phyloP scores from a whole-genome alignment of 345 rosid genomes.

The Aquilaria malaccensis region DNA sequence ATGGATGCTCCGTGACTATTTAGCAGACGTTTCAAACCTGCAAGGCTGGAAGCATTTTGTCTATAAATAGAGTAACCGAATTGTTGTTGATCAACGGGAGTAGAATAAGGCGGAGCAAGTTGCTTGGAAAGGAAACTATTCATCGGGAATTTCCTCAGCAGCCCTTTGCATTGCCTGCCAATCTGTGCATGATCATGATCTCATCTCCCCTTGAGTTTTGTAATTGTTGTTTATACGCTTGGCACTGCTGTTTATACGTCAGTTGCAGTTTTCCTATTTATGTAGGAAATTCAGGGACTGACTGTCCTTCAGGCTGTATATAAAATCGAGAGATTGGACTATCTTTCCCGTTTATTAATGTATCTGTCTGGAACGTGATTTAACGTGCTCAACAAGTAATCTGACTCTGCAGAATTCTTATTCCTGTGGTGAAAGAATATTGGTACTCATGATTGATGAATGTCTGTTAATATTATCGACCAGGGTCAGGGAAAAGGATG shows the following conservation, averaged over 20 bases:
- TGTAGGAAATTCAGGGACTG: conserved; percentile 10
- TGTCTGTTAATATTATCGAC: no score
- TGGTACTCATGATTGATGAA: no score
- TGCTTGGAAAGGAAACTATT: conserved; percentile 18
- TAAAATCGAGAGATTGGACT: conserved; percentile 24
- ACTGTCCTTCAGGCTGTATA: conserved; percentile 13
- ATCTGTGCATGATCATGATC: conserved; percentile 13
- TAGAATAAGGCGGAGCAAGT: conserved; percentile 32
- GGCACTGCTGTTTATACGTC: conserved; percentile 1
- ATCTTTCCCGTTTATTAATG: not conserved
- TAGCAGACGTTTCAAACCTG: conserved; percentile 10
- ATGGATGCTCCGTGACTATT: conserved; percentile 32
- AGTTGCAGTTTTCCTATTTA: conserved; percentile 17
- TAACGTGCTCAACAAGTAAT: no score
- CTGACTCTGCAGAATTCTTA: no score
- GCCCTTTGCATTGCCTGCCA: conserved; percentile 6
- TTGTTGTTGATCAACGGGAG: conserved; percentile 22
- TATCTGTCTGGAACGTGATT: no score
- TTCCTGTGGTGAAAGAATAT: no score
- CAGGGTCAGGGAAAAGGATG: no score
- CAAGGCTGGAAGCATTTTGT: conserved; percentile 32
- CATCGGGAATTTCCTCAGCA: not conserved
- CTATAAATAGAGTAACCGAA: conserved; percentile 27
- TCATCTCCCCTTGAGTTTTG: conserved; percentile 13
- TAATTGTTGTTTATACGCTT: not conserved